Evolutionary conservation across 2,329 filamentous ascomycete species (phyloP).

Genomic region (Colletotrichum lini): DNA sequence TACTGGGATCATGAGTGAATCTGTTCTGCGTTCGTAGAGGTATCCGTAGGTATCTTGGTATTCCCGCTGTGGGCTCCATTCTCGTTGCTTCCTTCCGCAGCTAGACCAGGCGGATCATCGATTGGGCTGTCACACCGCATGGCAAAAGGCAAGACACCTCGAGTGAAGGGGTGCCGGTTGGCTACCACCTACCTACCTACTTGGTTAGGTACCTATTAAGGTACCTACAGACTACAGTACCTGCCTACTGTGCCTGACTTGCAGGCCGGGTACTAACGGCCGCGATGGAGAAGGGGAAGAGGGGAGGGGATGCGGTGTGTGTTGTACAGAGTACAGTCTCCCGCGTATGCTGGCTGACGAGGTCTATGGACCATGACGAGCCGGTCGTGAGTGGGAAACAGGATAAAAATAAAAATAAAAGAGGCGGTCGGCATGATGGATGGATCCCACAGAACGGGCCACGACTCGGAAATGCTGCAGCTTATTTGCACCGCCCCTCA

Average conservation of each 20-base stretch:
- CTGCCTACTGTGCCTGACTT: slow-evolving; percentile 24
- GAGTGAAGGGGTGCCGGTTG: neutral
- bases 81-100: slow-evolving; percentile 15
- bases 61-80: slow-evolving; percentile 5
- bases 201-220: too few relatives aligned
- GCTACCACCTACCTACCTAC: too few relatives aligned
- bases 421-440: slow-evolving; percentile 39
- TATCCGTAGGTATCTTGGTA: neutral
- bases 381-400: neutral
- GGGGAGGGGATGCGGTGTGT: slow-evolving; percentile 19
- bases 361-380: slow-evolving; percentile 19
- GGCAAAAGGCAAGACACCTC: slow-evolving; percentile 11
- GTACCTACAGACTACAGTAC: neutral
- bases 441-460: slow-evolving; percentile 27
- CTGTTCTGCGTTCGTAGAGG: too few relatives aligned
- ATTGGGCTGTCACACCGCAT: slow-evolving; percentile 29
- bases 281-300: slow-evolving; percentile 18
- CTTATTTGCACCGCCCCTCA: slow-evolving; percentile 25
- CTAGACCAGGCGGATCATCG: slow-evolving; percentile 37
- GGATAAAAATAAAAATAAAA: slow-evolving; percentile 33
- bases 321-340: neutral
- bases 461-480: slow-evolving; percentile 35
- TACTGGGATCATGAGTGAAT: slow-evolving; percentile 19
- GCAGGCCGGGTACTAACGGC: slow-evolving; percentile 29
- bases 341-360: slow-evolving; percentile 5